These are phyloP conservation scores for Pyricularia pennisetigena DNA, from an alignment of 2,329 filamentous ascomycete genomes.

Conservation along the genomic window DNA sequence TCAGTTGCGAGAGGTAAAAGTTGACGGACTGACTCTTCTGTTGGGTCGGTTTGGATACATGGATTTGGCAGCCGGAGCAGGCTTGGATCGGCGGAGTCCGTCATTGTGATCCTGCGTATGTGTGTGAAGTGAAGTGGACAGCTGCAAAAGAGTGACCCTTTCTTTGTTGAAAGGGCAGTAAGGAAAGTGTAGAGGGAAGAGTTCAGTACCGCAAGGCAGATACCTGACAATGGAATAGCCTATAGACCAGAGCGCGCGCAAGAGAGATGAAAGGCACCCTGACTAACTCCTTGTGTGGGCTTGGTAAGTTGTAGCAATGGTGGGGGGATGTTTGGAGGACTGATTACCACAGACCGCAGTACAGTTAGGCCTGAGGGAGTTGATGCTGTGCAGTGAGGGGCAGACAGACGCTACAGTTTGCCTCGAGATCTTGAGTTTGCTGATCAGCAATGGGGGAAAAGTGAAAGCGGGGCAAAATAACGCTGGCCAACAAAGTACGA, in stretches of 20 bases:
- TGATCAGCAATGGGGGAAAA: not conserved
- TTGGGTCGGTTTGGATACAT: not conserved
- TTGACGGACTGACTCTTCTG: not conserved
- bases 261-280: not conserved
- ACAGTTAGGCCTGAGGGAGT: no score
- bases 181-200: not conserved
- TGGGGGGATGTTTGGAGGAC: no score
- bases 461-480: not conserved
- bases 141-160: no score
- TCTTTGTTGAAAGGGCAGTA: not conserved
- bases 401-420: no score
- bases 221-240: not conserved
- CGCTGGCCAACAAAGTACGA: not conserved
- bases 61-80: not conserved
- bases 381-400: no score
- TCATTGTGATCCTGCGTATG: not conserved
- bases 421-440: no score
- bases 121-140: no score
- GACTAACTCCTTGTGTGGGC: not conserved
- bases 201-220: not conserved
- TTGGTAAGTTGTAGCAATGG: not conserved
- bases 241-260: not conserved
- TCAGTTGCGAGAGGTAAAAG: not conserved
- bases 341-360: no score
- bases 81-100: not conserved